Conservation (phyloP, 495 filamentous ascomycete species). For the Cercophora samala region DNA sequence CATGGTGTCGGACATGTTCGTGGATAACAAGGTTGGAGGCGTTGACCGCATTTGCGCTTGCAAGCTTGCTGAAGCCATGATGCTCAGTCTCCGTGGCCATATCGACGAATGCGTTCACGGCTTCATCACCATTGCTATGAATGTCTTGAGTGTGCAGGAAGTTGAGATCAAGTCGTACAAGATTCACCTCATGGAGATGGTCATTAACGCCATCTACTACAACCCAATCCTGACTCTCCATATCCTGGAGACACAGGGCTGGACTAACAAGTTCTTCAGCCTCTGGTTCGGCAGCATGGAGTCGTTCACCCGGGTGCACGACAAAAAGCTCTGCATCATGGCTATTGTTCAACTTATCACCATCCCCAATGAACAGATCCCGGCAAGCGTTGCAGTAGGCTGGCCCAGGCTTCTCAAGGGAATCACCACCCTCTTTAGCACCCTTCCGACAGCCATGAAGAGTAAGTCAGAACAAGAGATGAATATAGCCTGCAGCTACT, state of each 20-base stretch:
- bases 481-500: slow-evolving; percentile 16
- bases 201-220: slow-evolving; percentile 98
- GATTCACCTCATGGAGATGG: slow-evolving; percentile 97
- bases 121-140: slow-evolving; percentile 87
- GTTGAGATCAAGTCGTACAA: slow-evolving; percentile 83
- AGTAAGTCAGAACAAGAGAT: slow-evolving; percentile 49
- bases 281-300: slow-evolving; percentile 97
- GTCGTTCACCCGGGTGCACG: slow-evolving; percentile 87
- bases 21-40: slow-evolving; percentile 83
- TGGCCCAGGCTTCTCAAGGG: slow-evolving; percentile 89
- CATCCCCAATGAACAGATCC: slow-evolving; percentile 71
- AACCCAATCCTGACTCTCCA: slow-evolving; percentile 80
- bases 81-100: slow-evolving; percentile 90
- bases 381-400: slow-evolving; percentile 83
- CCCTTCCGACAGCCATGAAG: slow-evolving; percentile 79
- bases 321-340: slow-evolving; percentile 96
- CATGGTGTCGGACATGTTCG: slow-evolving; percentile 68
- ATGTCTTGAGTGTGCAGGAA: slow-evolving; percentile 64
- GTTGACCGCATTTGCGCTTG: slow-evolving; percentile 98
- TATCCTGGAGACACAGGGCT: slow-evolving; percentile 80
- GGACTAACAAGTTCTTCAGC: slow-evolving; percentile 99
- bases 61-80: slow-evolving; percentile 94
- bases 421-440: slow-evolving; percentile 86
- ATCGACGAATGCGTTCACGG: slow-evolving; percentile 81
- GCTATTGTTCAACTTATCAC: slow-evolving; percentile 84